Evolutionary conservation across 352 stramenopile species (phyloP).

Genomic region (Phytophthora uliginosa): DNA sequence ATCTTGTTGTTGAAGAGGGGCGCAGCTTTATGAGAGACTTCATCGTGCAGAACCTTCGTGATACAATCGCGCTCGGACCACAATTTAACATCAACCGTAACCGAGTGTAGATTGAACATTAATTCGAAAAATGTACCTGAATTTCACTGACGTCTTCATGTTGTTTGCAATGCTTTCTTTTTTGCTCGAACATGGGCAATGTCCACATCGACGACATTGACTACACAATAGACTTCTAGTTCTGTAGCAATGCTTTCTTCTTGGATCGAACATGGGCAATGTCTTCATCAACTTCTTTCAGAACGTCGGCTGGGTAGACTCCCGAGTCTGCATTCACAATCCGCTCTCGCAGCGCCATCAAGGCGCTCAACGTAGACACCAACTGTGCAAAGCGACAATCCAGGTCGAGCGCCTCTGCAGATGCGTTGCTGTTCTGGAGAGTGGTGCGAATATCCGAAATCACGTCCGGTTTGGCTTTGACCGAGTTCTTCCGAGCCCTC

Average conservation of each 20-base stretch:
- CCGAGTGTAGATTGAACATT: too few relatives aligned
- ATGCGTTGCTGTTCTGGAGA: neutral
- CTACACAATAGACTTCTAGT: too few relatives aligned
- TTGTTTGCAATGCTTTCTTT: too few relatives aligned
- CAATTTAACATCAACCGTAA: too few relatives aligned
- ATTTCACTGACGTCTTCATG: too few relatives aligned
- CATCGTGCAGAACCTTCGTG: too few relatives aligned
- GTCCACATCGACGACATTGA: too few relatives aligned
- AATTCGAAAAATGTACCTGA: too few relatives aligned
- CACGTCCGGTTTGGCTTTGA: neutral
- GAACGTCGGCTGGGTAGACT: neutral
- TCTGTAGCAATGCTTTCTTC: neutral
- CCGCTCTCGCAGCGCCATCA: neutral
- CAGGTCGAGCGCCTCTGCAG: neutral
- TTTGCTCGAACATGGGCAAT: too few relatives aligned
- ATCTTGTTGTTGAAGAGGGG: too few relatives aligned
- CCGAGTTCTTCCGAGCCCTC: neutral
- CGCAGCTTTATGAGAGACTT: too few relatives aligned
- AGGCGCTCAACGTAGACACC: neutral
- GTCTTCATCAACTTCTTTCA: neutral
- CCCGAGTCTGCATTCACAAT: neutral
- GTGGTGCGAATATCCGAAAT: neutral
- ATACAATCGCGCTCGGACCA: too few relatives aligned
- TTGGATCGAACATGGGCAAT: neutral
- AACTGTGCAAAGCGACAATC: neutral